These are phyloP conservation scores for Podaxis sp. DNA, from an alignment of 768 basidiomycete genomes.

Conservation along the genomic window DNA sequence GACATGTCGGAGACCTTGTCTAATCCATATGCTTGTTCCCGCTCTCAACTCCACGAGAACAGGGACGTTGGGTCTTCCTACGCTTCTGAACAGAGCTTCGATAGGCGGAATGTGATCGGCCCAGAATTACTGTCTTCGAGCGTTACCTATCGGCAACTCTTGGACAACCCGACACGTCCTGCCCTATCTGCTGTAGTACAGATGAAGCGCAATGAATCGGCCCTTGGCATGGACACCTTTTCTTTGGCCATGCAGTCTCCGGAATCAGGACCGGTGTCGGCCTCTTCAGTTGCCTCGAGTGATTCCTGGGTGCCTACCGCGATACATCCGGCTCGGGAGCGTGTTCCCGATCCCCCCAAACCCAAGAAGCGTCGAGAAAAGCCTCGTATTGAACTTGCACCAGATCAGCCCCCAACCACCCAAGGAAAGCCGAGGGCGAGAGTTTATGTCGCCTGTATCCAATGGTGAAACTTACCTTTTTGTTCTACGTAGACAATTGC, in stretches of 20 bases:
- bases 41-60: neutral
- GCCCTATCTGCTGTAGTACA: conserved; percentile 3
- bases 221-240: conserved; percentile 12
- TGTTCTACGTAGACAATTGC: conserved; percentile 11
- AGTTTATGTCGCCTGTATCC: conserved; percentile 77
- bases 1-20: neutral
- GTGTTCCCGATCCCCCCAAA: conserved; percentile 18
- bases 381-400: conserved; percentile 63
- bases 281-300: conserved; percentile 5
- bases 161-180: conserved; percentile 4
- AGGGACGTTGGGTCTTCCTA: conserved; percentile 1
- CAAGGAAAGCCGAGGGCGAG: conserved; percentile 76
- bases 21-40: neutral
- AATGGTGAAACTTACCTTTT: conserved; percentile 51
- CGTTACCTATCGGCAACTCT: conserved; percentile 4
- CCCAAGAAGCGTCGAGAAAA: conserved; percentile 54
- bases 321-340: neutral
- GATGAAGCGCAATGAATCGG: conserved; percentile 13
- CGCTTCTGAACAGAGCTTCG: conserved; percentile 16
- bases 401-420: conserved; percentile 78
- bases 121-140: conserved; percentile 10
- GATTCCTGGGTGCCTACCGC: neutral
- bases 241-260: neutral
- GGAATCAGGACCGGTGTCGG: neutral
- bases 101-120: conserved; percentile 14